These are phyloP conservation scores for Epithele typhae DNA, from an alignment of 768 basidiomycete species.

Conservation along the genomic window DNA sequence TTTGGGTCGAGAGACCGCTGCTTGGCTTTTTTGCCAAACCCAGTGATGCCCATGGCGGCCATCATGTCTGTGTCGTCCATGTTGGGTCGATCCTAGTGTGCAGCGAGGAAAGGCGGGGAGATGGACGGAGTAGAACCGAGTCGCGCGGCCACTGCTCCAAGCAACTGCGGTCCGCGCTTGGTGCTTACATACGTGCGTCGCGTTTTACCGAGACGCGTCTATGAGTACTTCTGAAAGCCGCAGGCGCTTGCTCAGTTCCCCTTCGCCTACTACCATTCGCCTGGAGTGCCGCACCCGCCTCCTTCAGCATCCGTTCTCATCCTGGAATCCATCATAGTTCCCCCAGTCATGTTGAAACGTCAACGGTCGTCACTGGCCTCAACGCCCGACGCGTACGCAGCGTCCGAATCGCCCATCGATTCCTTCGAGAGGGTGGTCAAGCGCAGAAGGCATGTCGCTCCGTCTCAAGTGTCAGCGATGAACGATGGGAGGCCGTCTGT, in stretches of 20 bases:
- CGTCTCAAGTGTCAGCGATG: not conserved
- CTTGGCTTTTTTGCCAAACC: conserved; percentile 73
- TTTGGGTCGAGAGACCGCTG: conserved; percentile 67
- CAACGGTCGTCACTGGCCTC: conserved; percentile 34
- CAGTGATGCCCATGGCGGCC: conserved; percentile 78
- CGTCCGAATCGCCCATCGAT: conserved; percentile 10
- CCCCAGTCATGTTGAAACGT: conserved; percentile 47
- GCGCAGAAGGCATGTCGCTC: conserved; percentile 13
- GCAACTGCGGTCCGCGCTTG: no score
- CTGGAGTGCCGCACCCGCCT: not conserved
- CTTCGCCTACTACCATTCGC: conserved; percentile 3
- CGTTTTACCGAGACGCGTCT: conserved; percentile 8
- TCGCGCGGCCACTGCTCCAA: no score
- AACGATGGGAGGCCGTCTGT: not conserved
- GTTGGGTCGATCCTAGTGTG: no score
- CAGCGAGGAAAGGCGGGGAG: no score
- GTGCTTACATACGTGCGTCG: conserved; percentile 9
- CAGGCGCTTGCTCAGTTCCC: not conserved
- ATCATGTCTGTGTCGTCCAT: conserved; percentile 67
- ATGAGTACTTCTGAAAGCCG: not conserved
- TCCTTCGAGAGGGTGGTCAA: conserved; percentile 13
- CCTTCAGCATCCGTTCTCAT: not conserved
- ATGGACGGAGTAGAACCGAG: no score
- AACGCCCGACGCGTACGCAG: conserved; percentile 3
- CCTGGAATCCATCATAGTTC: not conserved